phyloP scores from a whole-genome alignment of 169 alveolate genomes.

The Perkinsus olseni region DNA sequence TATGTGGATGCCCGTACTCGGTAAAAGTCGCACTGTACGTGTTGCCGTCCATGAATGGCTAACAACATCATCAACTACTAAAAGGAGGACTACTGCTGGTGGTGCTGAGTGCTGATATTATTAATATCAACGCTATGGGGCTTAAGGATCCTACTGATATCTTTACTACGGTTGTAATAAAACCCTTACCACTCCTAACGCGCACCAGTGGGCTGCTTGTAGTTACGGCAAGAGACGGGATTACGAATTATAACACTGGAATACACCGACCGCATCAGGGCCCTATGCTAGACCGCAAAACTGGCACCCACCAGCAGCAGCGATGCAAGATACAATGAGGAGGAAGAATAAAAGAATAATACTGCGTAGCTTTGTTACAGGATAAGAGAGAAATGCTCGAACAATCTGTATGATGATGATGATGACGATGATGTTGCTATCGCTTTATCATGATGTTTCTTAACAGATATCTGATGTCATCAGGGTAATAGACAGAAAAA shows the following conservation, averaged over 20 bases:
- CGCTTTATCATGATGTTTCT: no score
- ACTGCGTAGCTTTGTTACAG: not conserved
- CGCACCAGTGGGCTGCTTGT: not conserved
- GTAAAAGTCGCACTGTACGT: not conserved
- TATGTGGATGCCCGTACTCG: not conserved
- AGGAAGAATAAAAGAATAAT: not conserved
- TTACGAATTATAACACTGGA: not conserved
- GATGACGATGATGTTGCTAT: not conserved
- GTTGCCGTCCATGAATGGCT: not conserved
- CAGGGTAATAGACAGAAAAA: not conserved
- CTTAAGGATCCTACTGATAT: not conserved
- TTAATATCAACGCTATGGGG: not conserved
- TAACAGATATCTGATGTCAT: not conserved
- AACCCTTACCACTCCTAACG: not conserved
- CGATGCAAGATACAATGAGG: not conserved
- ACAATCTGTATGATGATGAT: not conserved
- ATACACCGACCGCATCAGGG: not conserved
- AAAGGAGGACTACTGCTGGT: no score
- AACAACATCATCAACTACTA: no score
- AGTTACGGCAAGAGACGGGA: not conserved
- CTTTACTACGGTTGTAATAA: not conserved
- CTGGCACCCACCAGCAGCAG: not conserved
- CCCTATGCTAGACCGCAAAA: not conserved
- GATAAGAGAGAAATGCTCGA: not conserved
- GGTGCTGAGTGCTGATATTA: not conserved